phyloP scores from a whole-genome alignment of 2,329 filamentous ascomycete species.

The Claviceps pusilla region DNA sequence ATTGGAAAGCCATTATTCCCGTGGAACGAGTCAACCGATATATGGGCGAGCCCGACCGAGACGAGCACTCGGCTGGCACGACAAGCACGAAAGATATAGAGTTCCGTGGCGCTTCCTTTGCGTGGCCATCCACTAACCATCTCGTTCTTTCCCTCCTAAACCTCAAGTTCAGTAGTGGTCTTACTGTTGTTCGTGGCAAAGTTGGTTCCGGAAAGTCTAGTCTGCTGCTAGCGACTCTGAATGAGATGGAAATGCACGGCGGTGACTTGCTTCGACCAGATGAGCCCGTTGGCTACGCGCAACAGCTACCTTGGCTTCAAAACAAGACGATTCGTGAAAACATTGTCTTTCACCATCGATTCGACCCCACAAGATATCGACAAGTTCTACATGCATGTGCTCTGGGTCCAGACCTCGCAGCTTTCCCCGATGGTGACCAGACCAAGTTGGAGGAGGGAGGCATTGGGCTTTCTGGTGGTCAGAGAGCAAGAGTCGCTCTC shows the following conservation, averaged over 20 bases:
- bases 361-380: constrained; percentile 40
- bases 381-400: constrained; percentile 47
- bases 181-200: constrained; percentile 42
- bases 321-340: constrained; percentile 52
- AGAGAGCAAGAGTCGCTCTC: constrained; percentile 48
- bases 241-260: constrained; percentile 51
- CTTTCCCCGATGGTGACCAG: constrained; percentile 41
- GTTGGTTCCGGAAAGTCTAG: constrained; percentile 49
- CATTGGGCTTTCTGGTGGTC: constrained; percentile 47
- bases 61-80: constrained; percentile 28
- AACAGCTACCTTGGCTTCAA: constrained; percentile 50
- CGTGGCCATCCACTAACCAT: constrained; percentile 56
- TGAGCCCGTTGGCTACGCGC: constrained; percentile 38
- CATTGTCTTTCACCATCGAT: constrained; percentile 45
- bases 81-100: constrained; percentile 25
- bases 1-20: constrained; percentile 72
- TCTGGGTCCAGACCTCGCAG: constrained; percentile 38
- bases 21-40: constrained; percentile 71
- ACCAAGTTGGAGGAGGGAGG: constrained; percentile 48
- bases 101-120: constrained; percentile 54
- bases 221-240: constrained; percentile 41
- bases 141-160: constrained; percentile 34
- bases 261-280: constrained; percentile 31
- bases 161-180: constrained; percentile 31
- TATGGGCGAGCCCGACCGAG: constrained; percentile 72